phyloP scores from a whole-genome alignment of 208 protist genomes.

The Lotmaria passim region DNA sequence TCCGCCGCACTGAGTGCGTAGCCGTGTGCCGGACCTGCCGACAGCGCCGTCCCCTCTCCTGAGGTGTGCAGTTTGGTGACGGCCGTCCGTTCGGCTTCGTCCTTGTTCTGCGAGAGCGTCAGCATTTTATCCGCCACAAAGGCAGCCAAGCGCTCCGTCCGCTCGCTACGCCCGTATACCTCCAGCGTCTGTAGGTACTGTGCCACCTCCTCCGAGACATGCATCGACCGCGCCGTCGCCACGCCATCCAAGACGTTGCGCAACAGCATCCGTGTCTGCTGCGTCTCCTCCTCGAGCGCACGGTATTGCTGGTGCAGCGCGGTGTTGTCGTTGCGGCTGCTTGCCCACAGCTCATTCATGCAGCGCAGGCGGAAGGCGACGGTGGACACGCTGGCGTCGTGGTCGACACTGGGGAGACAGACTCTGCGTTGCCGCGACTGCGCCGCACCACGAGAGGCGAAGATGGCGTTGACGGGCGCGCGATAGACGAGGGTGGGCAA shows the following conservation, averaged over 20 bases:
- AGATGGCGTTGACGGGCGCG: constrained; percentile 75
- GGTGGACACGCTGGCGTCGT: constrained; percentile 67
- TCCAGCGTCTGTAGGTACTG: constrained; percentile 79
- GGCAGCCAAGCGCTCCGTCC: constrained; percentile 53
- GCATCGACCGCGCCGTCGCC: constrained; percentile 66
- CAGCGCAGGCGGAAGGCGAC: constrained; percentile 84
- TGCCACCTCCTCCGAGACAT: constrained; percentile 41
- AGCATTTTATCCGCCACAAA: constrained; percentile 68
- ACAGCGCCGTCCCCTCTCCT: neutral
- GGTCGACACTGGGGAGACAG: constrained; percentile 34
- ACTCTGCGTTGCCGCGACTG: constrained; percentile 51
- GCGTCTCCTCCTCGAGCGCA: constrained; percentile 54
- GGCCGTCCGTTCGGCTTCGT: neutral
- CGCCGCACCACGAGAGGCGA: constrained; percentile 57
- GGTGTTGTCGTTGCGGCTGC: constrained; percentile 79
- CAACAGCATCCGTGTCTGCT: constrained; percentile 59
- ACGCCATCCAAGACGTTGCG: constrained; percentile 82
- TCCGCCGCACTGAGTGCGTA: constrained; percentile 29
- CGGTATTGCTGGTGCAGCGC: constrained; percentile 83
- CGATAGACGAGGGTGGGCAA: constrained; percentile 68
- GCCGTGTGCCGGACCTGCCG: neutral
- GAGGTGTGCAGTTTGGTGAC: too few relatives aligned
- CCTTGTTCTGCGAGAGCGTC: neutral
- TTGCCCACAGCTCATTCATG: constrained; percentile 81
- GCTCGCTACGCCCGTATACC: constrained; percentile 77